Evolutionary conservation across 192 early-diverging fungal genomes (phyloP).

Genomic region (Coemansia sp.): DNA sequence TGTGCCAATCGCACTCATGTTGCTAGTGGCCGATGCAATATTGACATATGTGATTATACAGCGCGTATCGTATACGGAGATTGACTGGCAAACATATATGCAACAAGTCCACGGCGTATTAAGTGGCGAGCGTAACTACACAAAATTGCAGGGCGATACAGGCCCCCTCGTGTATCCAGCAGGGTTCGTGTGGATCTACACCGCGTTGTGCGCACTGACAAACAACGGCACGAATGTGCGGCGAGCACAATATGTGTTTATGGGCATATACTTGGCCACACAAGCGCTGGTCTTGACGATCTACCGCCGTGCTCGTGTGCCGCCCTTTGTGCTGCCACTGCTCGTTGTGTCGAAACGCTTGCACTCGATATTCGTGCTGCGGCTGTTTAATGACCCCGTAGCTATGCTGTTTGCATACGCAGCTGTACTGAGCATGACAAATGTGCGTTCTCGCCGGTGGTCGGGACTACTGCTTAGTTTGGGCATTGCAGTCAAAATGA

Average conservation of each 20-base stretch:
- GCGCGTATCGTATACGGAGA: conserved; percentile 74
- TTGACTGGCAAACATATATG: conserved; percentile 97
- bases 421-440: conserved; percentile 63
- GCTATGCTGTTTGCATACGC: conserved; percentile 84
- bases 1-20: conserved; percentile 7
- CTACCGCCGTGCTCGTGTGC: conserved; percentile 64
- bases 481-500: conserved; percentile 93
- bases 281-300: conserved; percentile 65
- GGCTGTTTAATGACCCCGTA: conserved; percentile 91
- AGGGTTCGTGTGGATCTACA: conserved; percentile 89
- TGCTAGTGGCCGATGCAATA: conserved; percentile 18
- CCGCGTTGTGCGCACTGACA: conserved; percentile 68
- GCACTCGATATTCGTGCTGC: conserved; percentile 90
- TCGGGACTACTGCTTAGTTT: conserved; percentile 57
- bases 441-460: conserved; percentile 27
- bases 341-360: conserved; percentile 77
- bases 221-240: conserved; percentile 64
- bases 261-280: conserved; percentile 70
- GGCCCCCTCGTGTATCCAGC: conserved; percentile 93
- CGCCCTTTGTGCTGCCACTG: conserved; percentile 63
- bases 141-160: conserved; percentile 78
- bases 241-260: conserved; percentile 81
- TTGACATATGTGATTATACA: conserved; percentile 21
- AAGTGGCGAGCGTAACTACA: conserved; percentile 81
- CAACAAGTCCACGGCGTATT: conserved; percentile 81